These are phyloP conservation scores for Trametes coccinea DNA, from an alignment of 768 basidiomycete species.

Conservation along the genomic window DNA sequence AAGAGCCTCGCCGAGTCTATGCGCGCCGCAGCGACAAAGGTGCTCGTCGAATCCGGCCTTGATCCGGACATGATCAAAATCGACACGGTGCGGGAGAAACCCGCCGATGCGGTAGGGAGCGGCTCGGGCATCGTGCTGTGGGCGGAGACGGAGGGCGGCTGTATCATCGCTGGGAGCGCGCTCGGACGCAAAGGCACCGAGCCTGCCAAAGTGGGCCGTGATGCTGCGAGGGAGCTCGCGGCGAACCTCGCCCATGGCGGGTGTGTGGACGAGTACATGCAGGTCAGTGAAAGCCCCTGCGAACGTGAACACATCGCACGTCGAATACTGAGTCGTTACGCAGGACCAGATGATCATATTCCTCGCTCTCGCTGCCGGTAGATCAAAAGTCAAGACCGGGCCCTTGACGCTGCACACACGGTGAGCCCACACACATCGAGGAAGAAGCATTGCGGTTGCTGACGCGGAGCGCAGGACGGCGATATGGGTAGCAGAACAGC, in stretches of 20 bases:
- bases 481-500: conserved; percentile 69
- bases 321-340: not conserved
- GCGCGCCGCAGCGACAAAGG: conserved; percentile 50
- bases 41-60: conserved; percentile 44
- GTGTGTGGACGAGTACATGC: conserved; percentile 67
- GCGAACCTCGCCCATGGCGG: conserved; percentile 62
- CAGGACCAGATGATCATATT: conserved; percentile 82
- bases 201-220: conserved; percentile 51
- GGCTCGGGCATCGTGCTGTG: conserved; percentile 75
- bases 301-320: not conserved
- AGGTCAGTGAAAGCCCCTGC: conserved; percentile 37
- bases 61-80: conserved; percentile 28
- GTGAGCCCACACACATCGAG: conserved; percentile 36
- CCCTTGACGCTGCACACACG: conserved; percentile 69
- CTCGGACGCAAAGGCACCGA: conserved; percentile 53
- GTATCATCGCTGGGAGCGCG: conserved; percentile 68
- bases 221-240: conserved; percentile 61
- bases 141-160: conserved; percentile 71
- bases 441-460: not conserved
- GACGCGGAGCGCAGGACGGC: conserved; percentile 46
- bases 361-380: conserved; percentile 70
- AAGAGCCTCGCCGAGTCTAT: conserved; percentile 54
- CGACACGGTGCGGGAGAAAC: conserved; percentile 30
- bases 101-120: conserved; percentile 43
- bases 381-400: conserved; percentile 54